Conservation (phyloP, 768 basidiomycete genomes). For the Grammothele lineata region DNA sequence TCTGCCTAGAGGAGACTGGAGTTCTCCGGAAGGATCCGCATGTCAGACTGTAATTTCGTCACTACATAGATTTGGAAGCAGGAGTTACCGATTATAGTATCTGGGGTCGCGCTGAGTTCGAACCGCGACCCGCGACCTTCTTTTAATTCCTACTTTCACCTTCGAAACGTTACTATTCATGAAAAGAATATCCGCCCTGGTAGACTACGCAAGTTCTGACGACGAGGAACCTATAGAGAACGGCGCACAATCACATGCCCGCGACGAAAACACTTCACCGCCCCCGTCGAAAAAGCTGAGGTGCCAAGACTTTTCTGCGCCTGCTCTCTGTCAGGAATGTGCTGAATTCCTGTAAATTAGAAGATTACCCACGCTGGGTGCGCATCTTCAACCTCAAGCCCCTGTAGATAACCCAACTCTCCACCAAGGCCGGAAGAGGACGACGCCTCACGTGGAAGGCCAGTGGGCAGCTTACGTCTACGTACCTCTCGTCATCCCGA, state of each 20-base stretch:
- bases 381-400: conserved; percentile 39
- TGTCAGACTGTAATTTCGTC: too few species aligned
- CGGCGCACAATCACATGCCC: neutral
- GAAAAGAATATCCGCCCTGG: conserved; percentile 15
- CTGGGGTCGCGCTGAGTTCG: too few species aligned
- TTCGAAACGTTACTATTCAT: too few species aligned
- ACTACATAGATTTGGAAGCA: too few species aligned
- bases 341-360: conserved; percentile 12
- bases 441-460: conserved; percentile 78
- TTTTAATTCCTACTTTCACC: too few species aligned
- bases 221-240: conserved; percentile 8
- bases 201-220: conserved; percentile 20
- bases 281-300: conserved; percentile 10
- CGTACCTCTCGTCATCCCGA: conserved; percentile 51
- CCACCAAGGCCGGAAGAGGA: conserved; percentile 81
- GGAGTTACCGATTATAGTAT: too few species aligned
- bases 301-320: neutral
- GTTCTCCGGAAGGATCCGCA: too few species aligned
- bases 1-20: too few species aligned
- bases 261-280: neutral
- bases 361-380: conserved; percentile 58
- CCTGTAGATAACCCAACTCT: conserved; percentile 71
- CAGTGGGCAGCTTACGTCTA: conserved; percentile 83
- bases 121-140: too few species aligned
- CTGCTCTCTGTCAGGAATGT: neutral